These are phyloP conservation scores for Epichloe bromicola DNA, from an alignment of 2,329 filamentous ascomycete genomes.

Conservation along the genomic window DNA sequence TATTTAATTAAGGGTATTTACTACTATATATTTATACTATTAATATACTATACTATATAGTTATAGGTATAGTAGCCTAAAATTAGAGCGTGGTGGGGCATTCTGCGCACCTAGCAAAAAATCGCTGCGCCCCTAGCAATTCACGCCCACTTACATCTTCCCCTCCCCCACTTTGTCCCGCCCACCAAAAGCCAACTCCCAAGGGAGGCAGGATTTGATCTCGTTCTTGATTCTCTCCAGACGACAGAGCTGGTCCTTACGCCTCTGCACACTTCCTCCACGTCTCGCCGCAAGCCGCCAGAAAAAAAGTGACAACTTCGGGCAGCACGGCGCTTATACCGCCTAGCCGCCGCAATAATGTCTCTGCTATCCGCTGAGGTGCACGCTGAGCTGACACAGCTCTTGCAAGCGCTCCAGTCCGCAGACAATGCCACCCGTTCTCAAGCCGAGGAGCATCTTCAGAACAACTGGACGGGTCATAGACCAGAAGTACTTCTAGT, in stretches of 20 bases:
- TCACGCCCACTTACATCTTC: constrained; percentile 6
- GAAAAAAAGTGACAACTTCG: constrained; percentile 3
- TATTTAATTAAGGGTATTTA: no score
- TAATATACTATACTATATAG: no score
- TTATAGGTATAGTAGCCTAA: no score
- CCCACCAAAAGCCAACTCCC: constrained; percentile 11
- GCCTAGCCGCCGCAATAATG: constrained; percentile 32
- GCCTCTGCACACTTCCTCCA: neutral
- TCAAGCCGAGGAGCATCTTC: constrained; percentile 80
- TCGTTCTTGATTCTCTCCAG: constrained; percentile 2
- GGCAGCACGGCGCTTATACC: constrained; percentile 13
- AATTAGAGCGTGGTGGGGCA: no score
- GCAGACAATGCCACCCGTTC: constrained; percentile 76
- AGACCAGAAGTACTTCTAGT: constrained; percentile 82
- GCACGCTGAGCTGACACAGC: constrained; percentile 70
- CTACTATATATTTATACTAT: no score
- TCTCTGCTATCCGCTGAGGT: constrained; percentile 77
- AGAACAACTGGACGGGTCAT: constrained; percentile 74
- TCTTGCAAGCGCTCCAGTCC: constrained; percentile 79
- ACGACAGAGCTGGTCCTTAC: neutral
- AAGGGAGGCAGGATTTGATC: constrained; percentile 4
- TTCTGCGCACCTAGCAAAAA: no score
- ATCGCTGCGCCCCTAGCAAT: no score
- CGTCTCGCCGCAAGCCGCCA: constrained; percentile 1
- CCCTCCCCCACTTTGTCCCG: constrained; percentile 14